Evolutionary conservation across 352 stramenopile genomes (phyloP).

Genomic region (Plasmopara viticola): DNA sequence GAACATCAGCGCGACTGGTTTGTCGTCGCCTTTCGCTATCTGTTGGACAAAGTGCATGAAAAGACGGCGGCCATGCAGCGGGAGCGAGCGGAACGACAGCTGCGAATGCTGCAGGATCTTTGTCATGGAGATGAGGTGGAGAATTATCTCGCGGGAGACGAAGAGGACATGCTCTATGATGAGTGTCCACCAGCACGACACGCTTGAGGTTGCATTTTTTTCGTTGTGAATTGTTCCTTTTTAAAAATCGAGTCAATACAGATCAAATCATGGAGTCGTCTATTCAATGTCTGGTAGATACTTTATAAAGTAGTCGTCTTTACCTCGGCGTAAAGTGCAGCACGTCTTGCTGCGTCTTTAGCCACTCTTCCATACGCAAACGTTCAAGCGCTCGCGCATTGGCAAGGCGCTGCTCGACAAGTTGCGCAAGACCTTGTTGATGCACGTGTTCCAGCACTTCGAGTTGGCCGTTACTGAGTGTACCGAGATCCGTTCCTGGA

Average conservation of each 20-base stretch:
- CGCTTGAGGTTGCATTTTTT: slow-evolving; percentile 6
- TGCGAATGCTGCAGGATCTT: slow-evolving; percentile 72
- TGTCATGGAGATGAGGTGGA: slow-evolving; percentile 31
- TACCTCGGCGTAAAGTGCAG: slow-evolving; percentile 33
- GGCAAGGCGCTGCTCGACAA: slow-evolving; percentile 51
- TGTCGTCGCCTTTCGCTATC: slow-evolving; percentile 78
- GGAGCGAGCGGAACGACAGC: slow-evolving; percentile 68
- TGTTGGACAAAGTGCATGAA: slow-evolving; percentile 82
- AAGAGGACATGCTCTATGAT: slow-evolving; percentile 31
- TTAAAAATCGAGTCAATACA: slow-evolving; percentile 8
- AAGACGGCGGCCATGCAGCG: slow-evolving; percentile 71
- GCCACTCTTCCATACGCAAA: slow-evolving; percentile 60
- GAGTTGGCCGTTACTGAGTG: slow-evolving; percentile 68
- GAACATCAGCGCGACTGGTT: slow-evolving; percentile 81
- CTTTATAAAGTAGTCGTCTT: neutral
- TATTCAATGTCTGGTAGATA: slow-evolving; percentile 14
- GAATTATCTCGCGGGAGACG: slow-evolving; percentile 18
- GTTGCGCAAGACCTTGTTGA: slow-evolving; percentile 45
- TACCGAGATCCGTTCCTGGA: slow-evolving; percentile 39
- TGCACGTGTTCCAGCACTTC: slow-evolving; percentile 66
- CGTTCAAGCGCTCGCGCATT: slow-evolving; percentile 58
- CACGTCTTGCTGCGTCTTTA: slow-evolving; percentile 64
- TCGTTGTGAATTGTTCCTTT: neutral
- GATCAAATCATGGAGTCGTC: slow-evolving; percentile 16
- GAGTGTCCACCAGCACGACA: slow-evolving; percentile 14